Base-by-base conservation (phyloP, 1,139 yeast species). In the Blastobotrys indianensis region DNA sequence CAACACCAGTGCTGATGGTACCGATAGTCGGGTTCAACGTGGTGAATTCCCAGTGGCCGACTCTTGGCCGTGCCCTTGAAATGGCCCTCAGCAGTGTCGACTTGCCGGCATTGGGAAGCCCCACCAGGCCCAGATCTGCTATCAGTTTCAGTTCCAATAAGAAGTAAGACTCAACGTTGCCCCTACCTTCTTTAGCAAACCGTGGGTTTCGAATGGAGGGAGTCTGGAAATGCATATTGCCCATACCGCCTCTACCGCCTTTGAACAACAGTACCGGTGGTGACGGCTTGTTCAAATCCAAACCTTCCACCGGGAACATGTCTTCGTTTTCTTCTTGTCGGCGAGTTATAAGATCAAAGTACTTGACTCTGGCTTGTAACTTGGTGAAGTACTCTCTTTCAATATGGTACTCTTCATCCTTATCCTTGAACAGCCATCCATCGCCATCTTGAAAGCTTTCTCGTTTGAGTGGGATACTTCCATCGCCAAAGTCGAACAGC, bases 21-120 rank as follows among this genome's bases (percentile, higher is more conserved):
- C 98, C 98, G 39, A 92, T 79, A 0, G 92, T 82, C 0, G 98
- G 98, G 54, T 82, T 87, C 47, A 92, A 68, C 1, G 98, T 92
- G 0, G 98, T 92, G 61, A 92, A 92, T 61, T 85, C 95, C 97
- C 97, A 92, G 63, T 88, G 94, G 0, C 97, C 98, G 10, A 92
- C 87, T 49, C 88, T 71, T 1, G 98, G 97, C 49, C 82, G 74
- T 0, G 98, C 97, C 48, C 79, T 76, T 0, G 96, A 86, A 16
- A 92, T 87, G n/a, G 95, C 90, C 46, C 94, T 70, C 41, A 92
- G 66, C 30, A 92, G 70, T 0, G 97, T 87, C 2, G 95, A 86
- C 62, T 92, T 92, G 1, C 98, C 98, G 4, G 97, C 97, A 64
- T 92, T 92, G 1, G 98, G 98, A 25, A 92, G 70, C 0, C 98